Evolutionary conservation across 306 rosid genomes (phyloP), one percentile per base, ranked within the genome.

Genomic region (Myrica gale): DNA sequence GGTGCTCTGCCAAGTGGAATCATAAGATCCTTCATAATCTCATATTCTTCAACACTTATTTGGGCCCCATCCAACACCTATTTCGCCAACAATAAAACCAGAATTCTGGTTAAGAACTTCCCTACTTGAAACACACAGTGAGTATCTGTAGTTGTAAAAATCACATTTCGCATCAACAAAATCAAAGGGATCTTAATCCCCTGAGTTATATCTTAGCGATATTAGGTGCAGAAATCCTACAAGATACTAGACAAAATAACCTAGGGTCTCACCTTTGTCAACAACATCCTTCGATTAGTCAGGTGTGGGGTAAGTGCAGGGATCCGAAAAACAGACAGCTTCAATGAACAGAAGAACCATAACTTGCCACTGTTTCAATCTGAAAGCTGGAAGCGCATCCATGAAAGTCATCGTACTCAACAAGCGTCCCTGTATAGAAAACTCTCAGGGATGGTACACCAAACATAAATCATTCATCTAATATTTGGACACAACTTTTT

Each of bases 351-450:
- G 78, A 83, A 95, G 97, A 83, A 67, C 85, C 9, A 92, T 75
- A 84, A 90, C 91, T 82, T 90, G 95, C 98, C 97, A 95, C 73
- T 95, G 97, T 80, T 89, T 95, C 80, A 80, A 83, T 83, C 91
- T 88, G 85, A 92, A 88, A 77, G 92, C 91, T 60, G 97, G 98
- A 74, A 92, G 82, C 3, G 98, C 90, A 16, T 95, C 96, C 60
- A 80, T 72, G 79, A 89, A 90, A n/a, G 98, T 84, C 96, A 92
- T 92, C 17, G 98, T 92, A 53, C 85, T 94, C 88, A 95, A 77
- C 85, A 95, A 80, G 72, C 82, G 75, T 41, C 79, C 92, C 97
- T 95, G 81, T 39, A 61, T 50, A 84, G 39, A 75, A 78, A 58
- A 56, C 8, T 60, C 57, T 32, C 6, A 66, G 82, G 74, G 39